These are phyloP conservation scores for Scedosporium apiospermum DNA, from an alignment of 2,329 filamentous ascomycete genomes.

Conservation along the genomic window DNA sequence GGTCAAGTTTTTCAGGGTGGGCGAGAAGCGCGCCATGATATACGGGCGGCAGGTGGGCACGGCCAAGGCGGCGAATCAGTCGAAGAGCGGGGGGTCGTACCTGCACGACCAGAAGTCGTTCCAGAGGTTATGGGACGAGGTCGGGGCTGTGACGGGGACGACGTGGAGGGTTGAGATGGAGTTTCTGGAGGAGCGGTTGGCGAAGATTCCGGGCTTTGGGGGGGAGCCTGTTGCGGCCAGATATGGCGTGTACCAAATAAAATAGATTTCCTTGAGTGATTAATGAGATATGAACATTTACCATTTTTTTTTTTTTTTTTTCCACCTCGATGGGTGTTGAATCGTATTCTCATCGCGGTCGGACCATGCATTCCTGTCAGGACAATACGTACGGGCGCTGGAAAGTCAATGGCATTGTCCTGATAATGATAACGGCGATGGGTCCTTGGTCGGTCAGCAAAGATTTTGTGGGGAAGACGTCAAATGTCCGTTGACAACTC, in stretches of 20 bases:
- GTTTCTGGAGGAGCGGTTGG: slow-evolving; percentile 13
- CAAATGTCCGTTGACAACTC: neutral
- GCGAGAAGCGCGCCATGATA: slow-evolving; percentile 34
- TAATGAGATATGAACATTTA: neutral
- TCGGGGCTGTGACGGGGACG: slow-evolving; percentile 37
- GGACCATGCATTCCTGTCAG: neutral
- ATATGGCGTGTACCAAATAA: slow-evolving; percentile 12
- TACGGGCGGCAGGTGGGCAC: slow-evolving; percentile 41
- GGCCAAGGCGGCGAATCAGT: neutral
- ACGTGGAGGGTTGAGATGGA: slow-evolving; percentile 38
- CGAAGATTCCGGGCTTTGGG: slow-evolving; percentile 11
- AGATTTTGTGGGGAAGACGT: too few relatives aligned
- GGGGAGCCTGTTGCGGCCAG: slow-evolving; percentile 10
- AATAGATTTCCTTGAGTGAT: neutral
- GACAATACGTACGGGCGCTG: neutral
- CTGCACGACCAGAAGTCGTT: slow-evolving; percentile 41
- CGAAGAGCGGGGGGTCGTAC: slow-evolving; percentile 17
- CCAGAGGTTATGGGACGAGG: slow-evolving; percentile 43
- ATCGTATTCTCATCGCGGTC: neutral
- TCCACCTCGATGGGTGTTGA: neutral
- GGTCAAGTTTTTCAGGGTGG: slow-evolving; percentile 33
- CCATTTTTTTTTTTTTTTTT: neutral
- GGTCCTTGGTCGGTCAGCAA: too few relatives aligned
- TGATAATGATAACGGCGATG: neutral
- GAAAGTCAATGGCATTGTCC: neutral